Conservation (phyloP, 345 rosid genomes). For the Aurinia saxatilis region DNA sequence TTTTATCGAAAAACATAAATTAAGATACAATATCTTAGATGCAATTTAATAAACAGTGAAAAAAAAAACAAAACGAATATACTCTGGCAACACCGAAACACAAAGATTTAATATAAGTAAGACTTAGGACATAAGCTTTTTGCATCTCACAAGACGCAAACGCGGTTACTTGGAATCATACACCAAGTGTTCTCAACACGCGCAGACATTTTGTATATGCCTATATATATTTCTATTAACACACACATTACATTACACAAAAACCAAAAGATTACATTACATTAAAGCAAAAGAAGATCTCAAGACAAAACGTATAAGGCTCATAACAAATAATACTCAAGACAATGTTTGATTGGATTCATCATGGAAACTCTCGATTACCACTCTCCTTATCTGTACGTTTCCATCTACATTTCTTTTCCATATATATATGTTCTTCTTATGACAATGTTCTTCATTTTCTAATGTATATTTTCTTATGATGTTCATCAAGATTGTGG, state of each 20-base stretch:
- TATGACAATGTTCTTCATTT: background rate
- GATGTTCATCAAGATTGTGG: constrained; percentile 41
- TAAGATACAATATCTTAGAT: background rate
- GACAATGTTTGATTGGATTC: constrained; percentile 49
- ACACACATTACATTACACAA: constrained; percentile 7
- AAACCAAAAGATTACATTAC: background rate
- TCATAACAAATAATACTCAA: background rate
- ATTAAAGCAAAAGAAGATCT: background rate
- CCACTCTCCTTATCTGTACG: constrained; percentile 63
- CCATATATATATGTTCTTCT: background rate
- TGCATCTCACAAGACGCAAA: constrained; percentile 31
- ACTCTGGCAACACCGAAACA: constrained; percentile 23
- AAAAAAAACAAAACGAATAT: background rate
- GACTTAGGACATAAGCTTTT: constrained; percentile 33
- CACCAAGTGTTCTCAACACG: constrained; percentile 21
- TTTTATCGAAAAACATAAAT: background rate
- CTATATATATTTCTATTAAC: background rate
- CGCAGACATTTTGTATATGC: constrained; percentile 16
- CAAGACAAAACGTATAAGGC: constrained; percentile 3
- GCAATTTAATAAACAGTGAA: background rate
- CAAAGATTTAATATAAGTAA: constrained; percentile 14
- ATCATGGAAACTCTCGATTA: constrained; percentile 33
- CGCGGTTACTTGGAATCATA: constrained; percentile 30
- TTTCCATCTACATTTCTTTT: background rate
- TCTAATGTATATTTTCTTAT: background rate